Evolutionary conservation across 75 land plant genomes (phyloP).

Genomic region (Pseudotsuga menziesii): DNA sequence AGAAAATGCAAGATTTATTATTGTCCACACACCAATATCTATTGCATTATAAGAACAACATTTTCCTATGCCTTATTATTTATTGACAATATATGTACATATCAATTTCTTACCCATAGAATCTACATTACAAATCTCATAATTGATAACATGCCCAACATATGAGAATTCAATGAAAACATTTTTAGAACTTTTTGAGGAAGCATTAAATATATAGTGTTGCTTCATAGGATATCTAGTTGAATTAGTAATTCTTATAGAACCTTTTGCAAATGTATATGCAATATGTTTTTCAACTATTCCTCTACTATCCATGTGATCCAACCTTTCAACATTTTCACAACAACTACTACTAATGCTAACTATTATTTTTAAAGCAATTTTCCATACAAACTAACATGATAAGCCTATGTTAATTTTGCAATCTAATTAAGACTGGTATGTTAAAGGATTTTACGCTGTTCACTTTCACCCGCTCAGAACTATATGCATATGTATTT

Average conservation of each 20-base stretch:
- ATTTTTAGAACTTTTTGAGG: slow-evolving; percentile 61
- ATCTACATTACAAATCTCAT: slow-evolving; percentile 15
- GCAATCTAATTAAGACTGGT: too few species aligned
- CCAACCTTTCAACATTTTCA: not conserved
- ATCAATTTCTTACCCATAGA: slow-evolving; percentile 12
- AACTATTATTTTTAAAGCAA: too few species aligned
- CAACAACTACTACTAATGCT: too few species aligned
- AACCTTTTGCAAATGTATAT: slow-evolving; percentile 25
- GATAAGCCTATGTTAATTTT: too few species aligned
- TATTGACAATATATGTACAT: slow-evolving; percentile 37
- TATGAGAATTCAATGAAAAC: slow-evolving; percentile 46
- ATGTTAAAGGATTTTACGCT: too few species aligned
- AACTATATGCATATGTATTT: too few species aligned
- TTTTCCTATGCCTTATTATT: slow-evolving; percentile 60
- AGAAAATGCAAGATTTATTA: slow-evolving; percentile 7
- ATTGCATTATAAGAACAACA: slow-evolving; percentile 57
- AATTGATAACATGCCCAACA: slow-evolving; percentile 22
- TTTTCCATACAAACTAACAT: too few species aligned
- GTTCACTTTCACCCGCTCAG: too few species aligned
- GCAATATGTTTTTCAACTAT: slow-evolving; percentile 15
- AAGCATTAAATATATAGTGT: slow-evolving; percentile 39
- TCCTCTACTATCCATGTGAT: slow-evolving; percentile 5
- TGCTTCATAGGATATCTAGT: slow-evolving; percentile 15
- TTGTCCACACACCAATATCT: slow-evolving; percentile 28
- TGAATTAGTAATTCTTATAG: slow-evolving; percentile 3